Evolutionary conservation across 306 rosid species (phyloP).

Genomic region (Purshia tridentata): DNA sequence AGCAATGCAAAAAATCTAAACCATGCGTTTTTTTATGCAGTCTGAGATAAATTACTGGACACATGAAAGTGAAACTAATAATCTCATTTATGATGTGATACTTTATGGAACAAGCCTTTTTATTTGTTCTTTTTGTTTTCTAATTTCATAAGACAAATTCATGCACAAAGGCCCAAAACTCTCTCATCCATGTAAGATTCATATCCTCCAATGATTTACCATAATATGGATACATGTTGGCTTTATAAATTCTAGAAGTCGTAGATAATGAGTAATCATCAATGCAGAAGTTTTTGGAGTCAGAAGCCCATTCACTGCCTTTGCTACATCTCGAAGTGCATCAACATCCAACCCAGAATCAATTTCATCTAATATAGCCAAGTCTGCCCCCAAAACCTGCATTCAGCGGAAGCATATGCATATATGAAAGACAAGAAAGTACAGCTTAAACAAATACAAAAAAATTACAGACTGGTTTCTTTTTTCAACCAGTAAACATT

Average conservation of each 20-base stretch:
- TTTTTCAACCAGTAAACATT: neutral
- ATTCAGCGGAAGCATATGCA: constrained; percentile 2
- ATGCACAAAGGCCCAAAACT: neutral
- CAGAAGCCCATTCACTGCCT: constrained; percentile 70
- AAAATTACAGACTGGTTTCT: neutral
- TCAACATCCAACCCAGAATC: constrained; percentile 98
- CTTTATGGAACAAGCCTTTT: neutral
- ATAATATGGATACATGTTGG: constrained; percentile 78
- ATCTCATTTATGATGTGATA: neutral
- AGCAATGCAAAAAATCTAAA: neutral
- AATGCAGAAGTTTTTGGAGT: constrained; percentile 68
- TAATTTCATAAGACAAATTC: neutral
- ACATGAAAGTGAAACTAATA: neutral
- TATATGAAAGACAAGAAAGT: neutral
- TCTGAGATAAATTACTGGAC: neutral
- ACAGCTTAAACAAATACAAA: neutral
- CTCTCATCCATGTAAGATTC: neutral
- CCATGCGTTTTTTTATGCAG: neutral
- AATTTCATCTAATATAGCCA: constrained; percentile 89
- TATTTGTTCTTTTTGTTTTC: neutral
- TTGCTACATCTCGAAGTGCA: constrained; percentile 91
- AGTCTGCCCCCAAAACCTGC: constrained; percentile 94
- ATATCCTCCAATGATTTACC: constrained; percentile 48
- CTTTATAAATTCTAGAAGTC: constrained; percentile 72
- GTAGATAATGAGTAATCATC: constrained; percentile 87